Percentiles rank a stretch among this genome's conserved stretches.
Conservation (phyloP, 148 eudicot species). For the Vaccinium myrtillus region DNA sequence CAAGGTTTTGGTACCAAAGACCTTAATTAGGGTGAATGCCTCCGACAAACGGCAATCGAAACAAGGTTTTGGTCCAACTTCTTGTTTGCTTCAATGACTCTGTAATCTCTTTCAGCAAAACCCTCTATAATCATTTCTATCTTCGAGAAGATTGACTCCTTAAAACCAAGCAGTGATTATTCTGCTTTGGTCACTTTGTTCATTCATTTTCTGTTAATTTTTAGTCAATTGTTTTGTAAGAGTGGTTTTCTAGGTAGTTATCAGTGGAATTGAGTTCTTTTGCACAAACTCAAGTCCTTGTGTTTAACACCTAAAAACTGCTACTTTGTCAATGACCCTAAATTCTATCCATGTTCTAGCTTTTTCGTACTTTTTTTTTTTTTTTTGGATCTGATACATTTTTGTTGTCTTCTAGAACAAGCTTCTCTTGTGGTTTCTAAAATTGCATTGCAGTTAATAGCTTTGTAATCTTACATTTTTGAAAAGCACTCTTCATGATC, state of each 20-base stretch:
- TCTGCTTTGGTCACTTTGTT: background rate
- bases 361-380: too few relatives aligned
- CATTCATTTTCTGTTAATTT: background rate
- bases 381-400: too few relatives aligned
- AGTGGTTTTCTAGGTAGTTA: background rate
- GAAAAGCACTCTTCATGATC: background rate
- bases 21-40: background rate
- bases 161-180: background rate
- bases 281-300: background rate
- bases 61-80: background rate
- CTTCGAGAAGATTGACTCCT: background rate
- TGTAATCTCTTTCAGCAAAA: background rate
- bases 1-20: background rate
- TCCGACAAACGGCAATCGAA: background rate
- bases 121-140: background rate
- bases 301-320: background rate
- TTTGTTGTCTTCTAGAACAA: too few relatives aligned
- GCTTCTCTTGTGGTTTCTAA: background rate
- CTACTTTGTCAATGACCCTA: background rate
- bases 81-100: slow-evolving; percentile 8
- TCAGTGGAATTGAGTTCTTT: background rate
- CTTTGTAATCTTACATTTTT: too few relatives aligned
- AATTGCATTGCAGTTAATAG: background rate
- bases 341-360: background rate
- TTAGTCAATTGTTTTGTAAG: background rate